These are phyloP conservation scores for Elsinoe batatas DNA, from an alignment of 2,329 filamentous ascomycete species.

Conservation along the genomic window DNA sequence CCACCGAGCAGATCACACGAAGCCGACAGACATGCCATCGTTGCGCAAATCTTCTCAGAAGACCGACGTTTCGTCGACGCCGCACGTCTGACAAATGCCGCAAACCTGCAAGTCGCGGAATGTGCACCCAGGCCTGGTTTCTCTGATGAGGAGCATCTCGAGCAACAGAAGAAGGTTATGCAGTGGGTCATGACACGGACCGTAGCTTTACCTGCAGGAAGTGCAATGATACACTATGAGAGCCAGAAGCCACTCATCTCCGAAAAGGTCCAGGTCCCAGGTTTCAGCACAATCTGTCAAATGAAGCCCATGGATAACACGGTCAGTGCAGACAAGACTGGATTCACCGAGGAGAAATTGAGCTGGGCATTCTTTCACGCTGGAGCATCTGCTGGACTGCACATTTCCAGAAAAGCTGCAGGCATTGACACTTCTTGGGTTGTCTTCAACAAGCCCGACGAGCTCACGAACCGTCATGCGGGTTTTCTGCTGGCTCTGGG, in stretches of 20 bases:
- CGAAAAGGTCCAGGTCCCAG: conserved; percentile 79
- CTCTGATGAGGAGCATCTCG: conserved; percentile 78
- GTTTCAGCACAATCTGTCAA: conserved; percentile 83
- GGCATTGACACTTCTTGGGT: conserved; percentile 99
- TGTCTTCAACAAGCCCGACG: conserved; percentile 88
- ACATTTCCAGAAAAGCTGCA: conserved; percentile 79
- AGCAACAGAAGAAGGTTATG: conserved; percentile 84
- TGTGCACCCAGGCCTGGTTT: conserved; percentile 65
- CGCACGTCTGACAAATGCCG: conserved; percentile 72
- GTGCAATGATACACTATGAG: conserved; percentile 79
- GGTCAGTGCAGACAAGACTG: conserved; percentile 78
- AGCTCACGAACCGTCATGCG: conserved; percentile 91
- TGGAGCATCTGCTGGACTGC: conserved; percentile 82
- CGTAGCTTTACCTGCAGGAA: conserved; percentile 76
- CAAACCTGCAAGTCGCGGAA: conserved; percentile 67
- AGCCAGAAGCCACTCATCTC: conserved; percentile 81
- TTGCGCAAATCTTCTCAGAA: conserved; percentile 79
- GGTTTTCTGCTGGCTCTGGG: conserved; percentile 86
- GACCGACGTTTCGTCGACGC: conserved; percentile 86
- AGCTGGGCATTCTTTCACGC: conserved; percentile 99
- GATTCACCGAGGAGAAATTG: conserved; percentile 91
- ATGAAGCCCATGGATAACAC: conserved; percentile 89
- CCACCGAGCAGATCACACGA: conserved; percentile 71
- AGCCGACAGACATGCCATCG: conserved; percentile 66
- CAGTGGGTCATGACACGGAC: conserved; percentile 79